phyloP scores from a whole-genome alignment of 73 alveolate species.

The Symbiodinium pilosum region DNA sequence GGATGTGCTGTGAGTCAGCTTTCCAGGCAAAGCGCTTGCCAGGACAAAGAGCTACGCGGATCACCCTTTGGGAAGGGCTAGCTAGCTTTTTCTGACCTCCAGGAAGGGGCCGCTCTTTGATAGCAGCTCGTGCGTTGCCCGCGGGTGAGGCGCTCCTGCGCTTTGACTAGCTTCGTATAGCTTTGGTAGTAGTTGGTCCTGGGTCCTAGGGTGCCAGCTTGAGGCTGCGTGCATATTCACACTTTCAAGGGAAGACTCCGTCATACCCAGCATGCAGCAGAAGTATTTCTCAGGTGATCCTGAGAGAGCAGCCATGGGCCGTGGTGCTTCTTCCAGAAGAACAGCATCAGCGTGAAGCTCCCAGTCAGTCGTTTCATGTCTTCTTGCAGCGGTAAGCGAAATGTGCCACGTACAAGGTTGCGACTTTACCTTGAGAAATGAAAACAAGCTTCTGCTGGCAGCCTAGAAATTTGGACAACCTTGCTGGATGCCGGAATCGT shows the following conservation, averaged over 20 bases:
- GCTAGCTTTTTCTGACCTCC: too few relatives aligned
- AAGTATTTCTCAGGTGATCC: conserved; percentile 62
- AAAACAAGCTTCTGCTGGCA: neutral
- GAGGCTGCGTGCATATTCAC: too few relatives aligned
- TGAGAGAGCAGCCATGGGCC: conserved; percentile 75
- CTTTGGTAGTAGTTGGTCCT: neutral
- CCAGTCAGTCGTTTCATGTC: neutral
- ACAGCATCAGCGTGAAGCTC: conserved; percentile 21
- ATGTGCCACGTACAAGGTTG: neutral
- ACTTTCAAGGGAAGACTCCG: neutral
- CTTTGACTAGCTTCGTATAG: neutral
- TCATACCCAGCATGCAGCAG: too few relatives aligned
- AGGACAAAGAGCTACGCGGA: too few relatives aligned
- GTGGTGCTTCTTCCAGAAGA: conserved; percentile 70
- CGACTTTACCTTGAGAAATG: neutral
- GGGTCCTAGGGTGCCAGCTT: neutral
- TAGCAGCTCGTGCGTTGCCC: conserved; percentile 26
- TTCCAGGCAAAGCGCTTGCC: conserved; percentile 1
- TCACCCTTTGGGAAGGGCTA: too few relatives aligned
- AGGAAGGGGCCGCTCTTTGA: conserved; percentile 41
- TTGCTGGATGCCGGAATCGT: too few relatives aligned
- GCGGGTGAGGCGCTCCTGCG: conserved; percentile 34
- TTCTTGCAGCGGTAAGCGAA: neutral
- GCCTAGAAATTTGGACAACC: too few relatives aligned
- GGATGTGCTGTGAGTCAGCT: neutral